Evolutionary conservation across 1,284 basidiomycete genomes (phyloP).

Genomic region (Heterobasidion irregulare): DNA sequence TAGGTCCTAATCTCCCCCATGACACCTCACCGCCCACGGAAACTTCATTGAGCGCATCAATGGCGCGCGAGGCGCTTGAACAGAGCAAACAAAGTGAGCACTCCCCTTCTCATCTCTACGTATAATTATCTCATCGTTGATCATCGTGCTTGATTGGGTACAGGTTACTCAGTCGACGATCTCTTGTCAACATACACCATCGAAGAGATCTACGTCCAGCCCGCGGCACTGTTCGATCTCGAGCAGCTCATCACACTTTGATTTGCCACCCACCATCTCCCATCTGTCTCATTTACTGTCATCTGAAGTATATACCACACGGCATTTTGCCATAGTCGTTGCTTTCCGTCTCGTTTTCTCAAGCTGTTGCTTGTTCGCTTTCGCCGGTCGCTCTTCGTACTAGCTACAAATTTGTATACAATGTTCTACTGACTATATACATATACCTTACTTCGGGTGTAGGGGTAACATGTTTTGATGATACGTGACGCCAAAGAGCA

Average conservation of each 20-base stretch:
- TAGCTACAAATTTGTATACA: too few species aligned
- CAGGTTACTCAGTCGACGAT: constrained; percentile 22
- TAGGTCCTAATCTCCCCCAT: constrained; percentile 23
- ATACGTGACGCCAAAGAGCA: too few species aligned
- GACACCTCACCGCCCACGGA: constrained; percentile 27
- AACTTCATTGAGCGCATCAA: constrained; percentile 24
- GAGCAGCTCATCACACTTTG: constrained; percentile 9
- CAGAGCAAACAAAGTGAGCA: constrained; percentile 15
- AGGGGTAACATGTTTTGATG: too few species aligned
- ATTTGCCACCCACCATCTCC: not conserved
- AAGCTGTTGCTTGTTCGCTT: too few species aligned
- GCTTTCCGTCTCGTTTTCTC: too few species aligned
- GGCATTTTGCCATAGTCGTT: too few species aligned
- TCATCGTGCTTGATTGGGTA: constrained; percentile 1
- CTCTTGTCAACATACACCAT: constrained; percentile 27
- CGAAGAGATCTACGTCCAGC: constrained; percentile 26
- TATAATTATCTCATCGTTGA: not conserved
- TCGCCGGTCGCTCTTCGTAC: too few species aligned
- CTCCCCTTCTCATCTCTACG: not conserved
- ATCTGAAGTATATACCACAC: too few species aligned
- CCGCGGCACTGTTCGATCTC: constrained; percentile 24
- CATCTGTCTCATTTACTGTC: too few species aligned
- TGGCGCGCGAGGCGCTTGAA: constrained; percentile 18
- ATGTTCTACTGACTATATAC: too few species aligned
- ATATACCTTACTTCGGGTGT: too few species aligned